Base-by-base conservation (phyloP, 352 stramenopile genomes). In the Phytophthora colocasiae region DNA sequence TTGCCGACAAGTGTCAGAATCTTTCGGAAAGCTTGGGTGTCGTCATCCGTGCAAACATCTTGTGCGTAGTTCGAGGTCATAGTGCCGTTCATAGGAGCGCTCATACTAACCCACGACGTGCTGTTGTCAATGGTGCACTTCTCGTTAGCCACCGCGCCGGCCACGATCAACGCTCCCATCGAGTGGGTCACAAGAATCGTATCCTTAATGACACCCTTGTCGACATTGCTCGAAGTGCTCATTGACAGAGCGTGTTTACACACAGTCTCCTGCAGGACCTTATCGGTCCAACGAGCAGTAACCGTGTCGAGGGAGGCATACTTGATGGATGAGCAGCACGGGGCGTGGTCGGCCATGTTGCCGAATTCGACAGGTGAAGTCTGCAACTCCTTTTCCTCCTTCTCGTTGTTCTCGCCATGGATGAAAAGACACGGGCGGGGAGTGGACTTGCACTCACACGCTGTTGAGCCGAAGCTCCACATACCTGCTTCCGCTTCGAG, bases 101-200 rank as follows among this genome's bases (percentile, higher is more conserved):
- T 83, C 63, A 86, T 71, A 10, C 68, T 74, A n/a, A 86, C 53
- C 78, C 78, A 86, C 29, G 65, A 54, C 4, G 78, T 75, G 38
- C 63, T 72, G 15, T 59, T 82, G 24, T 65, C 69, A 1, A 90
- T 63, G 40, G 58, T 70, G 66, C 83, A 91, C 63, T 80, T 74
- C 26, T 75, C 66, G 19, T 74, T 79, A 17, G 79, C 78, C 12
- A 89, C 41, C 0, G 73, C 78, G 8, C 73, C 67, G 2, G 58
- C 73, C 27, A 82, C n/a, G 10, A 83, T 72, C 36, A 87, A 56
- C 2, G 69, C 73, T 14, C 75, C 73, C 73, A 85, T 85, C 1
- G 78, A 87, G 58, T 87, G 75, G 7, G 69, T 71, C 12, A 85
- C 64, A 6, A 87, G 39, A 27, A 85, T 84, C 2, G 75, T 76